Evolutionary conservation across 1,284 basidiomycete genomes (phyloP), one percentile per base, ranked within the genome.

Genomic region (Phellinidium pouzarii): DNA sequence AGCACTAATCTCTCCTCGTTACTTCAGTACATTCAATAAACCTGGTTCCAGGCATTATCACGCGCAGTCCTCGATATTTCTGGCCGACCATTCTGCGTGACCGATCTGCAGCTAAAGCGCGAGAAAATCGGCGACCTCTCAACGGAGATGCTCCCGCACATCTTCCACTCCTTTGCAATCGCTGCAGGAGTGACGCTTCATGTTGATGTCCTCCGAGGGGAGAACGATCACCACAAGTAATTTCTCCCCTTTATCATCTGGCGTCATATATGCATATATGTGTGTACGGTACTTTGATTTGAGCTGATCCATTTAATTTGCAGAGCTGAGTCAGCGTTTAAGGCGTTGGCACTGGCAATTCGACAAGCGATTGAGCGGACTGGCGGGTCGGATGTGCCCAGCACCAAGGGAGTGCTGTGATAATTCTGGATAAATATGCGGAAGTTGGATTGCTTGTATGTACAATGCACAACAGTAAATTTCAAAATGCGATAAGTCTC

Each of bases 61-160:
- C 78, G 96, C 59, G 94, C 91, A 8, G 96, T 99, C 29, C 91
- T 99, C 57, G 96, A 99, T 69, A 97, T 99, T 59, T 99, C 95
- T 64, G 93, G 93, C 46, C 82, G 96, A 43, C 94, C 95, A 2
- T 98, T 89, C 75, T 99, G 97, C 68, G 84, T 93, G 50, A 89
- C 91, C 34, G 87, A 97, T 61, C 80, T 99, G 11, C 85, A 88
- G 20, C 77, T 97, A 56, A 90, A 86, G 66, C 79, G 96, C 53
- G 96, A 99, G 69, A 99, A 97, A 73, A 89, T 99, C 51, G 96
- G 96, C 48, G 96, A 98, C 62, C 78, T 95, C 52, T 93, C 91
- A 0, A 91, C 90, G 17, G 96, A 99, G 73, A 98, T 99, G 95
- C 86, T 99, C 58, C 91, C 93, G 25, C 92, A 95, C 66, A 79